Percentiles rank a stretch among this genome's conserved stretches.
Evolutionary conservation across 352 stramenopile species (phyloP).

Genomic region (Globisporangium nodosum): DNA sequence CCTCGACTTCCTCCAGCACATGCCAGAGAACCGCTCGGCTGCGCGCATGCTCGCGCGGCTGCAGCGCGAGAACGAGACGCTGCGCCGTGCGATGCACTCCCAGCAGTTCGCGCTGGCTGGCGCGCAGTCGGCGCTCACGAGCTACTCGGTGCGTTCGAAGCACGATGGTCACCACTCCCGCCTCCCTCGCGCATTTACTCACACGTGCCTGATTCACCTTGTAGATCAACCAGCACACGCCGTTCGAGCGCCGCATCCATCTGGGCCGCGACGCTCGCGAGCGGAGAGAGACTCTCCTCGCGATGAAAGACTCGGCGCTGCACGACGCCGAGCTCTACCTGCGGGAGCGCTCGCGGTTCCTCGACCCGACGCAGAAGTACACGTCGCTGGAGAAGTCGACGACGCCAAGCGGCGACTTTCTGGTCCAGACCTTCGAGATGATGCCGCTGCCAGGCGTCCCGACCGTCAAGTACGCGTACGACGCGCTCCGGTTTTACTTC

Average conservation of each 20-base stretch:
- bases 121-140: slow-evolving; percentile 1
- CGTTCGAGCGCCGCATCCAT: slow-evolving; percentile 17
- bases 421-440: slow-evolving; percentile 14
- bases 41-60: slow-evolving; percentile 3
- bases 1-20: slow-evolving; percentile 7
- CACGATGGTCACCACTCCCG: neutral
- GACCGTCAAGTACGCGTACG: slow-evolving; percentile 27
- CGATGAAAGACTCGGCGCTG: slow-evolving; percentile 16
- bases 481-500: slow-evolving; percentile 29
- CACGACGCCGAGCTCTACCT: slow-evolving; percentile 21
- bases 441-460: slow-evolving; percentile 21
- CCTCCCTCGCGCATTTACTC: neutral
- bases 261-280: slow-evolving; percentile 15
- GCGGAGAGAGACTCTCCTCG: slow-evolving; percentile 11
- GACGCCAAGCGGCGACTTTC: slow-evolving; percentile 20
- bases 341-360: slow-evolving; percentile 9
- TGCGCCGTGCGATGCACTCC: slow-evolving; percentile 6
- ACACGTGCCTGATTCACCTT: neutral
- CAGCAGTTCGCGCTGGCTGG: slow-evolving; percentile 5
- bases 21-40: slow-evolving; percentile 6
- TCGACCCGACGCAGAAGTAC: slow-evolving; percentile 12
- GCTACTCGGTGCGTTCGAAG: neutral
- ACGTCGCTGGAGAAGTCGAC: slow-evolving; percentile 21
- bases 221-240: slow-evolving; percentile 7
- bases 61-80: slow-evolving; percentile 8